Evolutionary conservation across 371 early-diverging fungal genomes (phyloP).

Genomic region (Apophysomyces elegans): DNA sequence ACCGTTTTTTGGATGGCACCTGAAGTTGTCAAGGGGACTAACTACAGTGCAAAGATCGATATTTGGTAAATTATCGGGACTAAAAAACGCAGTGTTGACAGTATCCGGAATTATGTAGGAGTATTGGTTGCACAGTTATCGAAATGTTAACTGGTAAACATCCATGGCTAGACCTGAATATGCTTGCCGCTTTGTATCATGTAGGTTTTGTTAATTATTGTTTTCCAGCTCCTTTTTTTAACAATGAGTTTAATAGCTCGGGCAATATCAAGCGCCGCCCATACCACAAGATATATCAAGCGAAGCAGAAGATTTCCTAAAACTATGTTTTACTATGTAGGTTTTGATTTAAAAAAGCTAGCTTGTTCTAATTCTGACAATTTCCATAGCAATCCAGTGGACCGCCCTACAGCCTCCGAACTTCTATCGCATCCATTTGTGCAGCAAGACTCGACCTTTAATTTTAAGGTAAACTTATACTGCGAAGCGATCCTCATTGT

Average conservation of each 20-base stretch:
- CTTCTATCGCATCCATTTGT: constrained; percentile 62
- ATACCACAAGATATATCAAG: constrained; percentile 73
- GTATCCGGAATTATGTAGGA: constrained; percentile 18
- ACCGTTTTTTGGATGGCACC: constrained; percentile 95
- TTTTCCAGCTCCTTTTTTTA: constrained; percentile 2
- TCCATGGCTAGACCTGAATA: constrained; percentile 88
- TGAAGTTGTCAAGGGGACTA: constrained; percentile 84
- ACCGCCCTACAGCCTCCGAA: constrained; percentile 69
- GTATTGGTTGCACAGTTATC: constrained; percentile 92
- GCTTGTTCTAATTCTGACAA: neutral
- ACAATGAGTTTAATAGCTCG: constrained; percentile 55
- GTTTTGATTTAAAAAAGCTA: constrained; percentile 15
- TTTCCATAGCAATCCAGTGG: constrained; percentile 56
- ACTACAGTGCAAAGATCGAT: constrained; percentile 79
- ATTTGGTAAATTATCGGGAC: constrained; percentile 52
- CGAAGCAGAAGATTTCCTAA: constrained; percentile 77
- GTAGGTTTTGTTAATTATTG: constrained; percentile 27
- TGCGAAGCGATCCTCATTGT: neutral
- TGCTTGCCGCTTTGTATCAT: constrained; percentile 87
- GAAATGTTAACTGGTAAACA: constrained; percentile 96
- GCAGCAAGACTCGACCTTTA: constrained; percentile 55
- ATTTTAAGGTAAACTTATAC: constrained; percentile 53
- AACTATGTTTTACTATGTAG: constrained; percentile 75
- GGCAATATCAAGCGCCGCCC: constrained; percentile 80
- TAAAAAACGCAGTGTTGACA: neutral